A percentile compares a stretch with the other conserved stretches of the same genome.
phyloP scores from a whole-genome alignment of 2,329 filamentous ascomycete genomes.

The Aureobasidium subglaciale region DNA sequence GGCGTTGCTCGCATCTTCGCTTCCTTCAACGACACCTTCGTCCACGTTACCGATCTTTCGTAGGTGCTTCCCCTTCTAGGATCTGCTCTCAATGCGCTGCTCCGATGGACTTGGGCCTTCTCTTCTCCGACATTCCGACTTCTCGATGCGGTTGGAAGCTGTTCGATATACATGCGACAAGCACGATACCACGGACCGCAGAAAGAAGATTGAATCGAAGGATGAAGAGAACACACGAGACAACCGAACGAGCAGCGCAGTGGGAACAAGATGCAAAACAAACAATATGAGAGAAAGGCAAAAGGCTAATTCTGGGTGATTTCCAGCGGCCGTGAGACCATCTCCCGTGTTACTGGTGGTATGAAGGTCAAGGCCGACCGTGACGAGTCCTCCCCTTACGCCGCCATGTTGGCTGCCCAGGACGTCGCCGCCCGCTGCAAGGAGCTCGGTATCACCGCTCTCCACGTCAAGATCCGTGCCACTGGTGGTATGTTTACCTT shows the following conservation, averaged over 20 bases:
- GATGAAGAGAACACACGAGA: neutral
- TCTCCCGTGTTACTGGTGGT: conserved; percentile 98
- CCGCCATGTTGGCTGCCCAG: conserved; percentile 99
- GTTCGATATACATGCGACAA: conserved; percentile 1
- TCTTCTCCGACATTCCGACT: neutral
- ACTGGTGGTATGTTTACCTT: conserved; percentile 69
- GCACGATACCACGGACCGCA: neutral
- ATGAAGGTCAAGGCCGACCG: conserved; percentile 99
- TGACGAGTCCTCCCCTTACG: conserved; percentile 99
- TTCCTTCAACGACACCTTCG: conserved; percentile 59
- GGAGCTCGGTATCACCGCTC: conserved; percentile 81
- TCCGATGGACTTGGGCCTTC: neutral
- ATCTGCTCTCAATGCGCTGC: conserved; percentile 1
- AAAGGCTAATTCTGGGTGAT: conserved; percentile 61
- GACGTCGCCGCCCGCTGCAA: conserved; percentile 80
- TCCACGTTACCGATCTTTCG: conserved; percentile 97
- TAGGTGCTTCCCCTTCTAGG: conserved; percentile 24
- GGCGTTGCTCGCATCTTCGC: conserved; percentile 97
- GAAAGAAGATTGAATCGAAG: neutral
- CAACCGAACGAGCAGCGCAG: neutral
- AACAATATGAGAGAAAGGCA: neutral
- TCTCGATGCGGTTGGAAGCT: neutral
- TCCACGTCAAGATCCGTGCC: conserved; percentile 99
- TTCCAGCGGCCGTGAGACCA: conserved; percentile 96
- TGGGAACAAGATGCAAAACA: neutral